phyloP scores from a whole-genome alignment of 164 flowering plant genomes.

The Annona cherimola region DNA sequence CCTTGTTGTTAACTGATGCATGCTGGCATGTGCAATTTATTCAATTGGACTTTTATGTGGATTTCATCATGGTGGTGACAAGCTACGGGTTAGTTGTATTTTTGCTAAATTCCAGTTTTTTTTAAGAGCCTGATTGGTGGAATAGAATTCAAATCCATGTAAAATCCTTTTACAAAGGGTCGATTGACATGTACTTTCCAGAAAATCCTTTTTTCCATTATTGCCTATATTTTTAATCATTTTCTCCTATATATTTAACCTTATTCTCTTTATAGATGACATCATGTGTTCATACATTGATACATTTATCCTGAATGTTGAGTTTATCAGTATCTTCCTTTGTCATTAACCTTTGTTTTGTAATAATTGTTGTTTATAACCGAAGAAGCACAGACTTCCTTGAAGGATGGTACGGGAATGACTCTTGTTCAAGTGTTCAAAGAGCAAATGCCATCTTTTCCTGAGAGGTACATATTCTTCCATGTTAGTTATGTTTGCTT shows the following conservation, averaged over 20 bases:
- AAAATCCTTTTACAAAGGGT: background rate
- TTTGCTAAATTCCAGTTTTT: no score
- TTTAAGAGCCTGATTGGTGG: no score
- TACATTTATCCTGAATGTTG: background rate
- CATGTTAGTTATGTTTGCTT: no score
- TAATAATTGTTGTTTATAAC: background rate
- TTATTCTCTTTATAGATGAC: background rate
- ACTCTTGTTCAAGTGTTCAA: slow-evolving; percentile 14
- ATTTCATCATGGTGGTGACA: background rate
- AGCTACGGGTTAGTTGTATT: no score
- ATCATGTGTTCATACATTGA: background rate
- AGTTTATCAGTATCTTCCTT: no score
- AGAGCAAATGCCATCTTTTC: slow-evolving; percentile 19
- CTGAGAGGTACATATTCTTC: slow-evolving; percentile 14
- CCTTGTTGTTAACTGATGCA: no score
- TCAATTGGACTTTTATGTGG: background rate
- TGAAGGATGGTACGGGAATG: slow-evolving; percentile 8
- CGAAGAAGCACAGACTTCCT: slow-evolving; percentile 3
- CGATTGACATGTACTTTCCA: background rate
- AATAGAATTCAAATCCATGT: no score
- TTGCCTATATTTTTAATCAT: no score
- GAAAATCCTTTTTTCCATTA: no score
- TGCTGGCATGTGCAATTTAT: no score
- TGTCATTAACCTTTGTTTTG: background rate
- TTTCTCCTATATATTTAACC: no score